Conservation (phyloP, 352 stramenopile species). For the Globisporangium cystogenes region DNA sequence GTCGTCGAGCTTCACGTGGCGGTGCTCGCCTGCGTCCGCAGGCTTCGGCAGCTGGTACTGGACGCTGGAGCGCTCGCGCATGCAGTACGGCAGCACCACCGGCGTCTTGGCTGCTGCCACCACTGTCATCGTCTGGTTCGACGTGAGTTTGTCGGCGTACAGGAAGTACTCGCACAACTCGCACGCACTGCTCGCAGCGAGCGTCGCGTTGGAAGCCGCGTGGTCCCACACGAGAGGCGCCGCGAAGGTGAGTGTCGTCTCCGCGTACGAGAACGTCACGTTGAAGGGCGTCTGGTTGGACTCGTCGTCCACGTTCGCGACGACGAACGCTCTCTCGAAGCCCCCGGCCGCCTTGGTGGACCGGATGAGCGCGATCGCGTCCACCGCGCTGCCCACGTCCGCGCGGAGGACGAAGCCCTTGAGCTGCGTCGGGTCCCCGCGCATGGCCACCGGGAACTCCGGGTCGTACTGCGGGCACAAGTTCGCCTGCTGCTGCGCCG, state of each 20-base stretch:
- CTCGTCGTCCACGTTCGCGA: background rate
- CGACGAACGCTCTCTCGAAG: slow-evolving; percentile 16
- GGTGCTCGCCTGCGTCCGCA: background rate
- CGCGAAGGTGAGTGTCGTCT: slow-evolving; percentile 16
- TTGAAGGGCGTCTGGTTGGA: slow-evolving; percentile 6
- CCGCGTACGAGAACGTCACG: slow-evolving; percentile 14
- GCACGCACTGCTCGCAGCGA: slow-evolving; percentile 5
- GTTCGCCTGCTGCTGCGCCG: slow-evolving; percentile 12
- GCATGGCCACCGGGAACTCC: slow-evolving; percentile 13
- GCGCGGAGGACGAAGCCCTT: slow-evolving; percentile 27
- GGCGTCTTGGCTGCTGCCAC: background rate
- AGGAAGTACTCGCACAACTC: slow-evolving; percentile 23
- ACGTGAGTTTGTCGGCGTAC: slow-evolving; percentile 17
- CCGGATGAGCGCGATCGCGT: slow-evolving; percentile 20
- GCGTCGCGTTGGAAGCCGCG: background rate
- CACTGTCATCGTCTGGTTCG: slow-evolving; percentile 3
- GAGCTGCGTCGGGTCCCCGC: slow-evolving; percentile 12
- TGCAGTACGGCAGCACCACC: slow-evolving; percentile 19
- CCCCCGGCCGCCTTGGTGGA: slow-evolving; percentile 20
- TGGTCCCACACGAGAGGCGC: slow-evolving; percentile 13
- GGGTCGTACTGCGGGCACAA: slow-evolving; percentile 23
- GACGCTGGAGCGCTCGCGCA: slow-evolving; percentile 10
- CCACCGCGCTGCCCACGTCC: slow-evolving; percentile 4
- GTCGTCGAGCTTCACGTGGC: slow-evolving; percentile 14
- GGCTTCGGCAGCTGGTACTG: slow-evolving; percentile 15